Evolutionary conservation across 768 basidiomycete genomes (phyloP).

Genomic region (Paxillus involutus): DNA sequence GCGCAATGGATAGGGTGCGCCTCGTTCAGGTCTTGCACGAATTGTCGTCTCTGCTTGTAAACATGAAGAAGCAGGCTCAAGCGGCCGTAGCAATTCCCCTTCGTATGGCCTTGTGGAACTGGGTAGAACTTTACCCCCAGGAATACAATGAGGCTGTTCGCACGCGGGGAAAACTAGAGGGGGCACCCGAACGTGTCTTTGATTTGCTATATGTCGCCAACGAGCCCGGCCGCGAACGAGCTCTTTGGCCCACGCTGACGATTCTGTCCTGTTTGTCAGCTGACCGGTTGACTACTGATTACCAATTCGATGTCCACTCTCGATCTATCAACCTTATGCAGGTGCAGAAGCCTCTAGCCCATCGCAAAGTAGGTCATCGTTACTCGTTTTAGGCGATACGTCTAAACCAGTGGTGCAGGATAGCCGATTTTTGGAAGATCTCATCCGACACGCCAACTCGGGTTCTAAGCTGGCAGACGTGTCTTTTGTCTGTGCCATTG

Average conservation of each 20-base stretch:
- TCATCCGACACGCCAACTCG: constrained; percentile 56
- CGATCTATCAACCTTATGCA: constrained; percentile 30
- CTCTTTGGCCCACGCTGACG: constrained; percentile 80
- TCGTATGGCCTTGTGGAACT: constrained; percentile 84
- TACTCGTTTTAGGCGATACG: background rate
- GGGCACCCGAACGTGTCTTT: constrained; percentile 83
- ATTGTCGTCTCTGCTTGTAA: constrained; percentile 77
- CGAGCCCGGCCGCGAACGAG: constrained; percentile 44
- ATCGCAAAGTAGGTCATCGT: constrained; percentile 27
- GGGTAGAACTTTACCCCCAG: constrained; percentile 75
- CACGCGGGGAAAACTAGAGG: constrained; percentile 66
- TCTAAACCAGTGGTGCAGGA: constrained; percentile 31
- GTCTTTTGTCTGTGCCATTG: constrained; percentile 70
- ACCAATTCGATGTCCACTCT: constrained; percentile 39
- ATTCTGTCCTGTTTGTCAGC: constrained; percentile 73
- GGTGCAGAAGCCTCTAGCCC: constrained; percentile 28
- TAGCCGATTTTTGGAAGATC: constrained; percentile 58
- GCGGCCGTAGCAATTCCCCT: constrained; percentile 70
- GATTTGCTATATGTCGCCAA: constrained; percentile 66
- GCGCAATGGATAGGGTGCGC: constrained; percentile 67
- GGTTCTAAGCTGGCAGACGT: constrained; percentile 63
- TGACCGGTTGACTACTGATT: constrained; percentile 65
- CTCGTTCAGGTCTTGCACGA: constrained; percentile 77
- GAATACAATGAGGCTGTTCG: constrained; percentile 78
- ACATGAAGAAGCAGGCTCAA: constrained; percentile 76